Base-by-base conservation (phyloP, 1,284 basidiomycete species). In the Ustilago lituana region DNA sequence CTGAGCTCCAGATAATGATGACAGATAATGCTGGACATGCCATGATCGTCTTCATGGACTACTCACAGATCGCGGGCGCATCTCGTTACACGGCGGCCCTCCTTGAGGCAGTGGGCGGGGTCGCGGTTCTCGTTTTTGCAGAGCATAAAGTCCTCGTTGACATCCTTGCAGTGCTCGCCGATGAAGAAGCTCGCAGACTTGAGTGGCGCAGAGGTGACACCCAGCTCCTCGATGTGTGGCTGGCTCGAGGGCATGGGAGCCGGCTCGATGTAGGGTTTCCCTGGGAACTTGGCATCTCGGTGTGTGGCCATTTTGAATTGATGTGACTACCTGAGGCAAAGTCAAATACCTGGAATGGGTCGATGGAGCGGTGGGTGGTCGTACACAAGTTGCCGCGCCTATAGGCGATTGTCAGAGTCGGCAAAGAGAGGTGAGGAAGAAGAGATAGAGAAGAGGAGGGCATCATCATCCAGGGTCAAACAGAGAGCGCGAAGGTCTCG, bases 61-160 rank as follows among this genome's bases (percentile, higher is more conserved):
- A 76, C 93, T 83, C 78, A 97, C 95, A 98, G 79, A 82, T 98
- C 94, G 48, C 90, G 89, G 45, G 94, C 91, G 83, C 96, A 99
- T 76, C 96, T 87, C 52, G 96, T 98, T 61, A 98, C 95, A 79
- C 93, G 89, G 74, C 96, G 85, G 24, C 96, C 96, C 84, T 98
- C 96, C 86, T 92, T 91, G 84, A 98, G 84, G 84, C 96, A 99
- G 84, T 96, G 93, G 31, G 84, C 93, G 12, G 96, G 93, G 82
- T 97, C 90, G 54, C 87, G 87, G 82, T 88, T 90, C 85, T 98
- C 94, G 44, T 88, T 86, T 86, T 98, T 98, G 88, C 96, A 98
- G 56, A 98, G 90, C 93, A 99, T 97, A 81, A 98, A 98, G 85
- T 99, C 95, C 94, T 94, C 96, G 85, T 97, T 98, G 85, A 90